These are phyloP conservation scores for Alliaria petiolata DNA, from an alignment of 345 rosid genomes.

Conservation along the genomic window DNA sequence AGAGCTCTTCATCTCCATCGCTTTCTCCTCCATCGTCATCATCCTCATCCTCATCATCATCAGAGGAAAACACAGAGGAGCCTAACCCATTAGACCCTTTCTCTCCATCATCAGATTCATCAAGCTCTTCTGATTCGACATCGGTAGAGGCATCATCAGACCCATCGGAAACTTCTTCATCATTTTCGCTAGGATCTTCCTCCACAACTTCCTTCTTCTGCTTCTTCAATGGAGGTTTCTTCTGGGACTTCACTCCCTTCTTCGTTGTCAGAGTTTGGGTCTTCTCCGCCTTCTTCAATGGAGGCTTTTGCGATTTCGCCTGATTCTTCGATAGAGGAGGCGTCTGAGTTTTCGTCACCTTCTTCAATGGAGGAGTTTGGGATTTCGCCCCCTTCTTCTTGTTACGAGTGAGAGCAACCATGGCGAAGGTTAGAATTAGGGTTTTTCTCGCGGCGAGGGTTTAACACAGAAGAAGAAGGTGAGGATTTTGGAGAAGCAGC, in stretches of 20 bases:
- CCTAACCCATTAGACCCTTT: constrained; percentile 1
- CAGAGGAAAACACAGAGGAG: constrained; percentile 19
- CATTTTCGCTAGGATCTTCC: constrained; percentile 36
- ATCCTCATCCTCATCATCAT: constrained; percentile 1
- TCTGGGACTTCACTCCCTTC: constrained; percentile 40
- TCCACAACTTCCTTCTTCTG: constrained; percentile 42
- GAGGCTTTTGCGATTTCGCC: constrained; percentile 25
- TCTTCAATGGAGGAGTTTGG: constrained; percentile 32
- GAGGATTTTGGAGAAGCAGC: too few species aligned
- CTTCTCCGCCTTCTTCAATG: constrained; percentile 41
- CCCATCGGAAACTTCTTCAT: constrained; percentile 38
- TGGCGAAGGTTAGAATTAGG: constrained; percentile 18
- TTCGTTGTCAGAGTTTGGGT: constrained; percentile 36
- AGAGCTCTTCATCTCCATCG: constrained; percentile 18
- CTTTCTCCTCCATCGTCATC: too few species aligned
- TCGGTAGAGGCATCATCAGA: constrained; percentile 44
- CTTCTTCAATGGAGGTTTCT: constrained; percentile 49
- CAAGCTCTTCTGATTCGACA: constrained; percentile 38
- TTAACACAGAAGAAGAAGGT: constrained; percentile 11
- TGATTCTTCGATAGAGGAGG: constrained; percentile 39
- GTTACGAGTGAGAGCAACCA: constrained; percentile 43
- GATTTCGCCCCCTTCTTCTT: constrained; percentile 55
- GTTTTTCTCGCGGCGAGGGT: constrained; percentile 30
- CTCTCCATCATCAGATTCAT: constrained; percentile 34
- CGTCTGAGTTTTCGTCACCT: constrained; percentile 10